phyloP scores from a whole-genome alignment of 208 protist species.

The Wallacemonas sp. region DNA sequence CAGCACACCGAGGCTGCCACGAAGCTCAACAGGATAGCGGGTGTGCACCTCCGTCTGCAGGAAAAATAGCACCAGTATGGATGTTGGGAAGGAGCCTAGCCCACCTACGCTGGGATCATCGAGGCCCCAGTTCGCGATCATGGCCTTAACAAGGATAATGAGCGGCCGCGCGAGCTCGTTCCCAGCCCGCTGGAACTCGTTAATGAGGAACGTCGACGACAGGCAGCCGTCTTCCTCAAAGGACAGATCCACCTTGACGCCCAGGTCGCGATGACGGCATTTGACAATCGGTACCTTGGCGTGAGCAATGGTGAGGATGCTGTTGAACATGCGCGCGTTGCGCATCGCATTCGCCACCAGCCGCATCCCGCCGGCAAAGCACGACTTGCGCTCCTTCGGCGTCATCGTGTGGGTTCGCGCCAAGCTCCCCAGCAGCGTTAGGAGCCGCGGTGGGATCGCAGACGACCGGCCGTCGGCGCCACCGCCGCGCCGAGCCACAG shows the following conservation, averaged over 20 bases:
- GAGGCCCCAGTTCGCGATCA: slow-evolving; percentile 52
- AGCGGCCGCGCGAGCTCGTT: slow-evolving; percentile 73
- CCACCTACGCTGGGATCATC: slow-evolving; percentile 82
- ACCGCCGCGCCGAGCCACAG: not conserved
- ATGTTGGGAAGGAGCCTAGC: slow-evolving; percentile 83
- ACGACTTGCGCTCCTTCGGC: slow-evolving; percentile 18
- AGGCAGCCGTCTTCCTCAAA: slow-evolving; percentile 65
- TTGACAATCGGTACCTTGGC: slow-evolving; percentile 88
- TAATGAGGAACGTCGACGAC: slow-evolving; percentile 71
- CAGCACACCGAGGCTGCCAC: slow-evolving; percentile 49
- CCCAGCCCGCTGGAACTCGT: slow-evolving; percentile 54
- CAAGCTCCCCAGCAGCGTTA: slow-evolving; percentile 18
- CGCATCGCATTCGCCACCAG: slow-evolving; percentile 54
- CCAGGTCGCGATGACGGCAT: slow-evolving; percentile 42
- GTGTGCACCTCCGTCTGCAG: slow-evolving; percentile 47
- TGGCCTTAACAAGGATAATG: slow-evolving; percentile 76
- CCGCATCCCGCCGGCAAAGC: slow-evolving; percentile 34
- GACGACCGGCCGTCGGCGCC: not conserved
- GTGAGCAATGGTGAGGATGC: slow-evolving; percentile 48
- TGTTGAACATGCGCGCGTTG: slow-evolving; percentile 28
- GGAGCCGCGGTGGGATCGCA: slow-evolving; percentile 17
- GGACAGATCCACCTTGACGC: slow-evolving; percentile 71
- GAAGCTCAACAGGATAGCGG: slow-evolving; percentile 39
- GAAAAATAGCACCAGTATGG: slow-evolving; percentile 84
- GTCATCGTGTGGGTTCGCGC: slow-evolving; percentile 7